Evolutionary conservation across 257 asterid genomes (phyloP).

Genomic region (Nicotiana otophora): DNA sequence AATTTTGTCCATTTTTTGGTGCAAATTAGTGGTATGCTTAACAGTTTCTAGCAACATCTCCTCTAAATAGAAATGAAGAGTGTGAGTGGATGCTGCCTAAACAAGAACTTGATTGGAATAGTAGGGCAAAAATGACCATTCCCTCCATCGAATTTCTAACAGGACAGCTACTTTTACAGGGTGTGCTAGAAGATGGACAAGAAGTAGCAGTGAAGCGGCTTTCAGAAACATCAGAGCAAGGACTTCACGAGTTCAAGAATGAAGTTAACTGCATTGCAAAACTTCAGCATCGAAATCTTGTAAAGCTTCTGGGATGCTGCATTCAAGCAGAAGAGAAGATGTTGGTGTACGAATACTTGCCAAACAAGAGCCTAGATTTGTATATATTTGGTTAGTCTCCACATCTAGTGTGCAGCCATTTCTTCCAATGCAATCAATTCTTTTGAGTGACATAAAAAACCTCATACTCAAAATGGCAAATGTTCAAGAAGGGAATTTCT

Average conservation of each 20-base stretch:
- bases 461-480: not conserved
- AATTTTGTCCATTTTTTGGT: too few species aligned
- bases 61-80: too few species aligned
- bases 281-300: conserved; percentile 41
- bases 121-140: too few species aligned
- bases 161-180: conserved; percentile 10
- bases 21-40: too few species aligned
- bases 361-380: conserved; percentile 27
- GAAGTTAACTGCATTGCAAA: conserved; percentile 32
- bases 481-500: not conserved
- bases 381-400: conserved; percentile 21
- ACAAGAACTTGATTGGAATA: too few species aligned
- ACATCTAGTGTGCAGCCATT: not conserved
- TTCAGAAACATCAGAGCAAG: conserved; percentile 25
- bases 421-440: not conserved
- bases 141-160: too few species aligned
- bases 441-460: not conserved
- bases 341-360: conserved; percentile 35
- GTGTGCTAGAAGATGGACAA: conserved; percentile 24
- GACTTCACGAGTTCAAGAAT: conserved; percentile 33
- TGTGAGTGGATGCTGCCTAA: too few species aligned
- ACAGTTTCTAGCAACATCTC: too few species aligned
- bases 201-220: conserved; percentile 36
- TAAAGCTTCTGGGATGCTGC: conserved; percentile 35
- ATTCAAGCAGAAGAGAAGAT: conserved; percentile 26